A percentile compares a stretch with the other conserved stretches of the same genome.
These are phyloP conservation scores for Torulaspora maleeae DNA, from an alignment of 805 yeast species.

Conservation along the genomic window DNA sequence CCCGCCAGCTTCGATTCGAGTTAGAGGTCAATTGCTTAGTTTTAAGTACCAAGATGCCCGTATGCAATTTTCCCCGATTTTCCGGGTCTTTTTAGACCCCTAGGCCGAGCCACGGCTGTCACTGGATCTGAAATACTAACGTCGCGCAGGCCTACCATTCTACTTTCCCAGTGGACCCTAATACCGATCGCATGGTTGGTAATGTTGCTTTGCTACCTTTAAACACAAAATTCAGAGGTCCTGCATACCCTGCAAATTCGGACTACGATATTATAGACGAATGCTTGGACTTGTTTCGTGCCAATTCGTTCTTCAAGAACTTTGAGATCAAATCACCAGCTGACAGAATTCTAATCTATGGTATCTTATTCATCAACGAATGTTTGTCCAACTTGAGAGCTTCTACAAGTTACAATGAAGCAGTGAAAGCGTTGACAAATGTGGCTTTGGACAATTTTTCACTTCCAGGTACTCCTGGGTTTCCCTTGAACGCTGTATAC, in stretches of 20 bases:
- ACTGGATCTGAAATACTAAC: conserved; percentile 6
- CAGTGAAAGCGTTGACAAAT: conserved; percentile 67
- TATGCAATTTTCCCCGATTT: conserved; percentile 2
- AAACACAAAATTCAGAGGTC: conserved; percentile 82
- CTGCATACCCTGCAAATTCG: conserved; percentile 71
- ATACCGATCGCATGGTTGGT: conserved; percentile 60
- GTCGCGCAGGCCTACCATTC: conserved; percentile 63
- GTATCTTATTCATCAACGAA: conserved; percentile 83
- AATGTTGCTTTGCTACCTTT: conserved; percentile 83
- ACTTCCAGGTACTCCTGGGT: conserved; percentile 92
- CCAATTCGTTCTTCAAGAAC: conserved; percentile 93
- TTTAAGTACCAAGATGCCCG: conserved; percentile 4
- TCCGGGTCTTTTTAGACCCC: background rate
- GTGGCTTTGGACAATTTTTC: conserved; percentile 82
- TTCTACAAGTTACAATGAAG: conserved; percentile 51
- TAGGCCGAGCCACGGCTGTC: background rate
- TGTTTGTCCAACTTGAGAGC: conserved; percentile 62
- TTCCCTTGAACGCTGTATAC: conserved; percentile 78
- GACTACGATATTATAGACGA: conserved; percentile 93
- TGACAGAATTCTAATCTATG: conserved; percentile 88
- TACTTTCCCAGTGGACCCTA: conserved; percentile 62
- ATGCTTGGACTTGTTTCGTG: conserved; percentile 83
- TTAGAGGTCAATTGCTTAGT: background rate
- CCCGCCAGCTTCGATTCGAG: no score
- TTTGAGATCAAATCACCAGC: conserved; percentile 95